Conservation (phyloP, 495 filamentous ascomycete species). For the Penicillium pancosmium region DNA sequence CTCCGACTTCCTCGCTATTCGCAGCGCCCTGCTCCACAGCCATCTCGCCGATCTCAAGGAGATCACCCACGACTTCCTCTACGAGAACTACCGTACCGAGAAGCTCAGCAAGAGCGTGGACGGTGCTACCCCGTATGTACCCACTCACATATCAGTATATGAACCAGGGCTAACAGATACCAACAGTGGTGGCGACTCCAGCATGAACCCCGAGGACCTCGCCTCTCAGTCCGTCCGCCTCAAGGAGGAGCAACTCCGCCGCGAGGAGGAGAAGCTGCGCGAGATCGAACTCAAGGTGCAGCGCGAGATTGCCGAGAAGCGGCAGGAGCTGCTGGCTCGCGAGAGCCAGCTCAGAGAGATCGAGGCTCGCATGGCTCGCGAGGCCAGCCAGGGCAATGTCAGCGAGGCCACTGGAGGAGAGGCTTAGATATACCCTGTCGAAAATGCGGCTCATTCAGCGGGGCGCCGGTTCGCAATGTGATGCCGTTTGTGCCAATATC, state of each 20-base stretch:
- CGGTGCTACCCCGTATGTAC: slow-evolving; percentile 80
- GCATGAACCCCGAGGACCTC: slow-evolving; percentile 96
- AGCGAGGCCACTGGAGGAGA: slow-evolving; percentile 52
- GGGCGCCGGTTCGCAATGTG: slow-evolving; percentile 40
- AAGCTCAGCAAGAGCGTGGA: slow-evolving; percentile 99
- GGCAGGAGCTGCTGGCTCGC: slow-evolving; percentile 95
- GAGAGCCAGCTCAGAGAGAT: slow-evolving; percentile 98
- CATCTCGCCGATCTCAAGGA: slow-evolving; percentile 98
- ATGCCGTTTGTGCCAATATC: slow-evolving; percentile 46
- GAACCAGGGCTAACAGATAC: slow-evolving; percentile 31
- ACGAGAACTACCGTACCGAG: slow-evolving; percentile 99
- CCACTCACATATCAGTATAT: neutral
- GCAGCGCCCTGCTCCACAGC: slow-evolving; percentile 93
- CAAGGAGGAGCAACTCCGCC: slow-evolving; percentile 98
- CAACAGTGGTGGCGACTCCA: slow-evolving; percentile 63
- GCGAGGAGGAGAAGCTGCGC: slow-evolving; percentile 98
- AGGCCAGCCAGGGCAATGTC: slow-evolving; percentile 54
- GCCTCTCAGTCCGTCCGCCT: slow-evolving; percentile 95
- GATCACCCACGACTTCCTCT: slow-evolving; percentile 99
- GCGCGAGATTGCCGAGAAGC: slow-evolving; percentile 99
- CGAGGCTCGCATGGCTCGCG: slow-evolving; percentile 75
- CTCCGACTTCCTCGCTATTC: slow-evolving; percentile 96
- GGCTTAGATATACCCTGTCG: slow-evolving; percentile 43
- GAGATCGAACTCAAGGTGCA: slow-evolving; percentile 99
- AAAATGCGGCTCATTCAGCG: slow-evolving; percentile 34